Conservation (phyloP, 768 basidiomycete genomes). For the Hericium coralloides region DNA sequence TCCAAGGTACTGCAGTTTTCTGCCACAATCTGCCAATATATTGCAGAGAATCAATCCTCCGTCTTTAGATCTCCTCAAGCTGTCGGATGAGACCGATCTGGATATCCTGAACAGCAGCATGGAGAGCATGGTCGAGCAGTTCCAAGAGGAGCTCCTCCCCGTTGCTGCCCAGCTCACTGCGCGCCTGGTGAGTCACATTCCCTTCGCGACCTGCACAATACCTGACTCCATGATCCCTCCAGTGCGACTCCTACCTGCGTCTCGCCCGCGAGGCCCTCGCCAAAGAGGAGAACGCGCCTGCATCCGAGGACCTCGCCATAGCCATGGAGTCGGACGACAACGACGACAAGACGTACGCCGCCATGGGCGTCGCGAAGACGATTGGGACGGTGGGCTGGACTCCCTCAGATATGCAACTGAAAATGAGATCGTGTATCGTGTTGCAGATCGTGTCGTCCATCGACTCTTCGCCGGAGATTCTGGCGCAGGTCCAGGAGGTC, state of each 20-base stretch:
- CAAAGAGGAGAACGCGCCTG: constrained; percentile 38
- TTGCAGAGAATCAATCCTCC: background rate
- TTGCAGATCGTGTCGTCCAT: constrained; percentile 65
- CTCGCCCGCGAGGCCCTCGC: constrained; percentile 59
- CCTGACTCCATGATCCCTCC: background rate
- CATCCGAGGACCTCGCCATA: constrained; percentile 47
- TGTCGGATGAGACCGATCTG: constrained; percentile 87
- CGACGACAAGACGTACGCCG: constrained; percentile 81
- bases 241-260: constrained; percentile 82
- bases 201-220: background rate
- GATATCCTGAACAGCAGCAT: constrained; percentile 77
- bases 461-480: constrained; percentile 63
- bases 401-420: background rate
- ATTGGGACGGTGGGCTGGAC: constrained; percentile 54
- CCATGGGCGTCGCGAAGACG: constrained; percentile 83
- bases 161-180: constrained; percentile 76
- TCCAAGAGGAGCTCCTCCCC: constrained; percentile 76
- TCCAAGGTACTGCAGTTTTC: constrained; percentile 49
- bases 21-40: background rate
- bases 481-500: constrained; percentile 73
- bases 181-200: constrained; percentile 48
- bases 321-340: constrained; percentile 44
- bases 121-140: constrained; percentile 81
- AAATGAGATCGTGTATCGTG: background rate
- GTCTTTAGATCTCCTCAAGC: constrained; percentile 66